These are phyloP conservation scores for Collybia mongolica DNA, from an alignment of 768 basidiomycete genomes.

Conservation along the genomic window DNA sequence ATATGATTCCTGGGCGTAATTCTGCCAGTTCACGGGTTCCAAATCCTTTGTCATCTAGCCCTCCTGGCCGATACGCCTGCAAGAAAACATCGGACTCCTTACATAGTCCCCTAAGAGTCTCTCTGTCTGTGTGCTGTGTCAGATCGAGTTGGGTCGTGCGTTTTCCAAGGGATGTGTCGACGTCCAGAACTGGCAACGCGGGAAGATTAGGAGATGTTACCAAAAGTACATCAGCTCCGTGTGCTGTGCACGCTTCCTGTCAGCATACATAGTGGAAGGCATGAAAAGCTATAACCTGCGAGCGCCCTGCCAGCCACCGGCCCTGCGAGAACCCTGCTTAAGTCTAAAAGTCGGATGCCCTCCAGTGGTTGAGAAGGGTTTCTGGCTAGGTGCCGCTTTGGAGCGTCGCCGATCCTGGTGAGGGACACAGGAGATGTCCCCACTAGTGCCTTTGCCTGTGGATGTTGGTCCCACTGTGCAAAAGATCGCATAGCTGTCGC, in stretches of 20 bases:
- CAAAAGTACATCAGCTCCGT: constrained; percentile 57
- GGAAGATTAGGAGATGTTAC: constrained; percentile 58
- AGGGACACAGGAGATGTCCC: constrained; percentile 42
- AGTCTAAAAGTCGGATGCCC: constrained; percentile 54
- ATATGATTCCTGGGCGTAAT: constrained; percentile 46
- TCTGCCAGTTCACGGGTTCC: constrained; percentile 36
- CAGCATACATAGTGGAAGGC: neutral
- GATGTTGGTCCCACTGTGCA: constrained; percentile 47
- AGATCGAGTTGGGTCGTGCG: constrained; percentile 62
- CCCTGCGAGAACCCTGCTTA: constrained; percentile 59
- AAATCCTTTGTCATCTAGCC: constrained; percentile 47
- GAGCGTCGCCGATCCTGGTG: constrained; percentile 47
- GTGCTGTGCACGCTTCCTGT: constrained; percentile 28
- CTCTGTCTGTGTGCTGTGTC: constrained; percentile 23
- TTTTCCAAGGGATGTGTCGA: constrained; percentile 63
- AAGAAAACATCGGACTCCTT: constrained; percentile 54
- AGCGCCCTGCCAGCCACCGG: constrained; percentile 56
- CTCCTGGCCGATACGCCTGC: constrained; percentile 58
- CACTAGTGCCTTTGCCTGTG: constrained; percentile 41
- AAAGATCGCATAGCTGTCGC: constrained; percentile 49
- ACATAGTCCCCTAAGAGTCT: constrained; percentile 33
- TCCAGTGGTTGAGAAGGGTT: constrained; percentile 34
- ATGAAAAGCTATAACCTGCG: constrained; percentile 37
- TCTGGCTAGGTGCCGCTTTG: constrained; percentile 23
- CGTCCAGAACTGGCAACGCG: constrained; percentile 46